These are phyloP conservation scores for Aspergillus coremiiformis DNA, from an alignment of 495 filamentous ascomycete genomes.

Conservation along the genomic window DNA sequence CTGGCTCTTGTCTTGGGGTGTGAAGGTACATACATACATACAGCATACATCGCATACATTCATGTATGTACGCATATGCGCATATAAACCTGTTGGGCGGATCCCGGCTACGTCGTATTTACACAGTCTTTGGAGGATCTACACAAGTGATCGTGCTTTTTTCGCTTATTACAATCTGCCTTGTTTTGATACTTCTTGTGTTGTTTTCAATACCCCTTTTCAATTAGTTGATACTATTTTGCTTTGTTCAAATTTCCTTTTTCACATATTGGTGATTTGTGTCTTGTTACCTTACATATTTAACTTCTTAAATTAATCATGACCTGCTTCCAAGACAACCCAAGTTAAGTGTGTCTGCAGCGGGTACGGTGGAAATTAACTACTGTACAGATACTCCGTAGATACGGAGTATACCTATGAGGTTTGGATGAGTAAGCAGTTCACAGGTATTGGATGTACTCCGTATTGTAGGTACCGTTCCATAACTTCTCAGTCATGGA, in stretches of 20 bases:
- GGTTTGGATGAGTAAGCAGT: no score
- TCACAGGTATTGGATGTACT: no score
- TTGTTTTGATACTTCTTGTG: conserved; percentile 1
- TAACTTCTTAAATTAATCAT: not conserved
- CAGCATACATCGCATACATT: no score
- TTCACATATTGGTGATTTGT: conserved; percentile 1
- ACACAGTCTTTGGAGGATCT: conserved; percentile 3
- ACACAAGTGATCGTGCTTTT: not conserved
- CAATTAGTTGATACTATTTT: conserved; percentile 28
- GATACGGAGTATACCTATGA: no score
- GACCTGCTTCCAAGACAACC: not conserved
- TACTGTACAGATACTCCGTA: no score
- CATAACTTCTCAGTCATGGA: no score
- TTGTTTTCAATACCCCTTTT: conserved; percentile 31
- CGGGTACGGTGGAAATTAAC: no score
- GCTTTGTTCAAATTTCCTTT: conserved; percentile 7
- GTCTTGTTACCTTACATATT: conserved; percentile 2
- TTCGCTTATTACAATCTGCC: conserved; percentile 6
- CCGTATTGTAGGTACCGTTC: no score
- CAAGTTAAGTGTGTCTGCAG: no score
- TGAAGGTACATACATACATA: conserved; percentile 7
- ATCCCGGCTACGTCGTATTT: conserved; percentile 1
- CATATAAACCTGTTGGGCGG: conserved; percentile 8
- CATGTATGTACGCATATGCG: conserved; percentile 16
- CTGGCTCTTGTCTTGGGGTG: not conserved